Base-by-base conservation (phyloP, 768 basidiomycete species). In the Nidularia pulvinata region DNA sequence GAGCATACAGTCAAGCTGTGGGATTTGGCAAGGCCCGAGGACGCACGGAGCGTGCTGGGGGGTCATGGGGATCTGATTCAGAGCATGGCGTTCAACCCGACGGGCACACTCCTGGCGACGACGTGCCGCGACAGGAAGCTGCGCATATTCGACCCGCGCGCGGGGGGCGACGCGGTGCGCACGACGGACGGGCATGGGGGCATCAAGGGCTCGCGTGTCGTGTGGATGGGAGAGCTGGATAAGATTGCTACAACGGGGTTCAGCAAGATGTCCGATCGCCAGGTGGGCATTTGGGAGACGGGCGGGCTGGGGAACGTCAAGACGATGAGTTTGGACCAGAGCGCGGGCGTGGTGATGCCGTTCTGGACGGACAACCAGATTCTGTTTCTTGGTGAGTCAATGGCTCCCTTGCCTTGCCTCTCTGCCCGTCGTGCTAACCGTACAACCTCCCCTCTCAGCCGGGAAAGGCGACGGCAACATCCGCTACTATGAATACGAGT, bases 381-480 rank as follows among this genome's bases (percentile, higher is more conserved):
- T 51, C 73, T 95, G 43, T 93, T 94, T 81, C 77, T 93, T 54
- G 85, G 84, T 86, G 49, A 33, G 82, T 70, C 4, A 35, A 33
- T 50, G 46, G 22, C 33, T 16, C 49, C n/a, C n/a, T 46, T 25
- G 25, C 4, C 37, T 34, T 50, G 46, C 25, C 33, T 16, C 49
- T 16, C n/a, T 46, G 3, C 16, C 19, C 37, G 6, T 48, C 51
- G 47, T 25, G 10, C 1, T 52, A 32, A 44, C 52, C 48, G 33
- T 49, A 49, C 46, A 35, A 25, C 48, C 56, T 39, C 48, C 56
- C 47, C 50, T 54, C 42, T 50, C 55, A 84, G 93, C 92, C 69
- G 93, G 95, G 48, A 96, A 96, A 72, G 94, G 93, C 39, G 96
- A 99, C 63, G 96, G 96, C 32, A 99, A 99, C 67, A 88, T 98